phyloP scores from a whole-genome alignment of 164 flowering plant species.

The Saururus chinensis region DNA sequence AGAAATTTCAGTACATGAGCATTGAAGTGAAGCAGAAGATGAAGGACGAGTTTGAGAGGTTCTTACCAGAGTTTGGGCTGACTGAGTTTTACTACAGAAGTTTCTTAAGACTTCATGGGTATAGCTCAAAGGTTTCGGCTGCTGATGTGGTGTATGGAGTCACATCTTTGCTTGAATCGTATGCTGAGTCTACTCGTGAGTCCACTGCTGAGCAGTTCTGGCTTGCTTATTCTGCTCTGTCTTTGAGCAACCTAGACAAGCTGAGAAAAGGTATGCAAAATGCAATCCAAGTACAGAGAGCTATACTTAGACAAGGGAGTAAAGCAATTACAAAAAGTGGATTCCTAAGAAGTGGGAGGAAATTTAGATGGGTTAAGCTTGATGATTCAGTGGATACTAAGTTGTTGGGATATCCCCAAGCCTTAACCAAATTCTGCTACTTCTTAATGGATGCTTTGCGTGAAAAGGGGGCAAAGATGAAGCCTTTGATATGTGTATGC shows the following conservation, averaged over 20 bases:
- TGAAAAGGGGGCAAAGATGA: constrained; percentile 90
- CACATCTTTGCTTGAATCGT: constrained; percentile 81
- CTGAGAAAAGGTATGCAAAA: constrained; percentile 69
- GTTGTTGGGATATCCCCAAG: constrained; percentile 81
- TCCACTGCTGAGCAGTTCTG: constrained; percentile 79
- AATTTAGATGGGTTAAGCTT: constrained; percentile 91
- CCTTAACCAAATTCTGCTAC: constrained; percentile 81
- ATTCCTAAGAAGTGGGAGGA: constrained; percentile 76
- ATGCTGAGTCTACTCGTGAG: constrained; percentile 44
- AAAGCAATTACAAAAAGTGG: constrained; percentile 79
- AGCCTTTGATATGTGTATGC: constrained; percentile 89
- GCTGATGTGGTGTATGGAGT: constrained; percentile 96
- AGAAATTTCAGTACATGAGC: constrained; percentile 88
- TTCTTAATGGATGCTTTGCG: constrained; percentile 88
- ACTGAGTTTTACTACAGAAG: constrained; percentile 85
- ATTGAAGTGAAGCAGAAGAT: constrained; percentile 75
- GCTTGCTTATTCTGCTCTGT: constrained; percentile 70
- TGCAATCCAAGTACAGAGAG: constrained; percentile 76
- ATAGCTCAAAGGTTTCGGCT: constrained; percentile 83
- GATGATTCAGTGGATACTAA: constrained; percentile 78
- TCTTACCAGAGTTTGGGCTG: constrained; percentile 82
- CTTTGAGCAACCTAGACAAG: constrained; percentile 63
- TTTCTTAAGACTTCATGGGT: constrained; percentile 74
- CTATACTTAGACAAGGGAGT: constrained; percentile 89
- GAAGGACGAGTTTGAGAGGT: constrained; percentile 81